Base-by-base conservation (phyloP, 345 rosid species). In the Melaleuca alternifolia region DNA sequence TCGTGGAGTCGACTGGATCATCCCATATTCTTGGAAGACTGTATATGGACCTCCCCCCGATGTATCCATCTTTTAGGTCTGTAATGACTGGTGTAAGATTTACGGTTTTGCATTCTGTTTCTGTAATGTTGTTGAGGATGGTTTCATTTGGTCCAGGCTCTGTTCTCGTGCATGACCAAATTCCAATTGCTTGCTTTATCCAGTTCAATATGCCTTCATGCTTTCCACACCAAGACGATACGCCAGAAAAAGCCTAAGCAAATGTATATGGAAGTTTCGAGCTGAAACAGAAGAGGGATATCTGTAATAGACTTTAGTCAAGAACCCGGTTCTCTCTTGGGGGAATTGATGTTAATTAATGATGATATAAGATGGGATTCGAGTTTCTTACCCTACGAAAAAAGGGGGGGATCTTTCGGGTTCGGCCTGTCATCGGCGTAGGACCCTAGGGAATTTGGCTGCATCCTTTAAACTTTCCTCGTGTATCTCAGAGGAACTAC, bases 41-140 rank as follows among this genome's bases (percentile, higher is more conserved):
- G 86, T 97, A 51, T 94, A 96, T 54, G 98, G 98, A 88, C 98
- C 97, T 48, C 98, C 99, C n/a, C 97, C 97, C 1, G 99, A 97
- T 88, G 56, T 91, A 89, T 94, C 96, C 18, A 93, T 97, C 51
- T 96, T 97, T 89, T 96, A 94, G 92, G 52, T 51, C n/a, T 21
- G 62, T 51, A 61, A 84, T 51, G 54, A n/a, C 56, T 84, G 79
- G 54, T 48, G 51, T 53, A 46, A 59, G 79, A 84, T 83, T 59
- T 7, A 48, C 30, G 59, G 59, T n/a, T 83, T 37, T 13, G 56
- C 21, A 50, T 46, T 51, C 56, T 51, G 52, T 44, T 51, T 18
- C 24, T 83, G 57, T 37, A 28, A 83, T 51, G 28, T 44, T 50
- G 56, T 20, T 51, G 44, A 50, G 21, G 41, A 51, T 51, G 33